These are phyloP conservation scores for Suillus paluster DNA, from an alignment of 768 basidiomycete species.

Conservation along the genomic window DNA sequence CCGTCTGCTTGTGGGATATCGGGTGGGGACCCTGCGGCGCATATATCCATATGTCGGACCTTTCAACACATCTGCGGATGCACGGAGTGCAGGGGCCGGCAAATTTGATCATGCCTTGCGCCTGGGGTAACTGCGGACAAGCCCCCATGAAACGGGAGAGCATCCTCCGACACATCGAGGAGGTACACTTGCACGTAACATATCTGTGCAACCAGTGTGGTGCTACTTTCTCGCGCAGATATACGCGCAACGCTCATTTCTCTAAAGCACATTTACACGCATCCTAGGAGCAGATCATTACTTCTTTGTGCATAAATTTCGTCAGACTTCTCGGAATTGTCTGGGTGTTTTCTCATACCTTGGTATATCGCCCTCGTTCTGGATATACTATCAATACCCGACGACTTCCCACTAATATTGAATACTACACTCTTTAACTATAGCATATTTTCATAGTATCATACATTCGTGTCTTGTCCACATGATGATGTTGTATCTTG, in stretches of 20 bases:
- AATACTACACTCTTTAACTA: background rate
- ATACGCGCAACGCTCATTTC: constrained; percentile 23
- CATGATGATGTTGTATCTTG: background rate
- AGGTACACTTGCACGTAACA: constrained; percentile 25
- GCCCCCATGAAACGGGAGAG: constrained; percentile 32
- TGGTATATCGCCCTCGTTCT: background rate
- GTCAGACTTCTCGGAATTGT: background rate
- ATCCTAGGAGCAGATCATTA: background rate
- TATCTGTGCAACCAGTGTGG: constrained; percentile 22
- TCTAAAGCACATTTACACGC: background rate
- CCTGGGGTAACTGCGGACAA: constrained; percentile 22
- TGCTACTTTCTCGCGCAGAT: constrained; percentile 29
- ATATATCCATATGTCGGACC: constrained; percentile 8
- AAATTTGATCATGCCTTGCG: constrained; percentile 10
- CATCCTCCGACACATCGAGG: constrained; percentile 28
- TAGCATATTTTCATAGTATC: background rate
- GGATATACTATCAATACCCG: background rate
- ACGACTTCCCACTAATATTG: background rate
- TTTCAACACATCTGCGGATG: constrained; percentile 26
- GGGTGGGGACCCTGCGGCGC: constrained; percentile 9
- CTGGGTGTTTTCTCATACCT: background rate
- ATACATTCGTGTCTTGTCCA: background rate
- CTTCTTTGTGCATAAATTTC: background rate
- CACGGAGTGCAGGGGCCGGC: constrained; percentile 29
- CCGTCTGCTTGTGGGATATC: constrained; percentile 16